Percentiles rank a stretch among this genome's conserved stretches.
These are phyloP conservation scores for Backusella parvicylindrica DNA, from an alignment of 192 early-diverging fungal species.

Conservation along the genomic window DNA sequence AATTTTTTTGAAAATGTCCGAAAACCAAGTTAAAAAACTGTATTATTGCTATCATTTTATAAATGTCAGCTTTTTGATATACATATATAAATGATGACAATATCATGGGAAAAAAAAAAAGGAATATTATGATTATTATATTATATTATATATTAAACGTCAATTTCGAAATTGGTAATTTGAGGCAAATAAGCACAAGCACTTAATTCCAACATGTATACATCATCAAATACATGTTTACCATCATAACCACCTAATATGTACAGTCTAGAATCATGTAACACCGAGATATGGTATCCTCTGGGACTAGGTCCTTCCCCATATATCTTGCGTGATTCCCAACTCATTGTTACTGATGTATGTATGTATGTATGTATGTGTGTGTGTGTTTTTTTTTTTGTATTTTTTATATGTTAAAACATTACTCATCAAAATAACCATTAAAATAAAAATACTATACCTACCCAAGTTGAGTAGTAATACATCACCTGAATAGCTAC, in stretches of 20 bases:
- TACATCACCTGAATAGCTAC: constrained; percentile 80
- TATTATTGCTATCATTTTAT: too few species aligned
- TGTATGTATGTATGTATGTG: not conserved
- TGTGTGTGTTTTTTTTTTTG: not conserved
- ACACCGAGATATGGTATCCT: constrained; percentile 80
- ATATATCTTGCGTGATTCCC: constrained; percentile 76
- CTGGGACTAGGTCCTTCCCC: constrained; percentile 62
- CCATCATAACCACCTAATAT: constrained; percentile 90
- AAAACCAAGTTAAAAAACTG: too few species aligned
- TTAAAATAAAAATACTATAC: not conserved
- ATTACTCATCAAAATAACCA: not conserved
- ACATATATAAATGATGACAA: too few species aligned
- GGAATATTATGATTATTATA: too few species aligned
- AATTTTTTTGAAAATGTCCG: too few species aligned
- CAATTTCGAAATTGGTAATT: constrained; percentile 79
- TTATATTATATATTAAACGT: constrained; percentile 16
- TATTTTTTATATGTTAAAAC: not conserved
- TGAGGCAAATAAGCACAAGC: constrained; percentile 86
- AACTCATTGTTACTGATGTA: constrained; percentile 68
- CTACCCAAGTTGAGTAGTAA: constrained; percentile 78
- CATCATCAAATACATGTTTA: constrained; percentile 75
- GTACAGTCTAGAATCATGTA: constrained; percentile 78
- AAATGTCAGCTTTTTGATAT: too few species aligned
- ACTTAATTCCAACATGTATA: constrained; percentile 79
- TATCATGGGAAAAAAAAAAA: too few species aligned